Percentiles rank a stretch among this genome's conserved stretches.
Evolutionary conservation across 768 basidiomycete species (phyloP).

Genomic region (Agrocybe chaxingu): DNA sequence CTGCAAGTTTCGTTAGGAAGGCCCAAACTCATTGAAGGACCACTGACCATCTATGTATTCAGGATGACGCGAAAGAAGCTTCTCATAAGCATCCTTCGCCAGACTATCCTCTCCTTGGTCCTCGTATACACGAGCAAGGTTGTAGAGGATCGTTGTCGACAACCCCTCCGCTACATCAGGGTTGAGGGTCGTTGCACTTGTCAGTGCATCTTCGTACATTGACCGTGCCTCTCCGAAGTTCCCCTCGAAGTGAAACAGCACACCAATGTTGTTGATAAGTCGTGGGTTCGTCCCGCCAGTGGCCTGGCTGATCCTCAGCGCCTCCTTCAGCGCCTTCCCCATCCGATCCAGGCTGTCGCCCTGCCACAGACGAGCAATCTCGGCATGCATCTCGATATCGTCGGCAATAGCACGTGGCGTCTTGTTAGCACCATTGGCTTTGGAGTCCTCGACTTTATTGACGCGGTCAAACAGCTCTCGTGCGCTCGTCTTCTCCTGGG

Average conservation of each 20-base stretch:
- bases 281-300: conserved; percentile 55
- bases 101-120: conserved; percentile 68
- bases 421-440: conserved; percentile 39
- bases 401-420: conserved; percentile 56
- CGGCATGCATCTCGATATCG: conserved; percentile 87
- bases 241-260: conserved; percentile 68
- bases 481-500: conserved; percentile 69
- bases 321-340: conserved; percentile 69
- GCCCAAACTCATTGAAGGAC: not conserved
- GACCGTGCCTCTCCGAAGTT: conserved; percentile 50
- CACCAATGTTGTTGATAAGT: conserved; percentile 79
- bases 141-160: conserved; percentile 85
- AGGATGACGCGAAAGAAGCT: conserved; percentile 84
- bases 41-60: conserved; percentile 92
- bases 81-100: conserved; percentile 85
- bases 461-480: conserved; percentile 82
- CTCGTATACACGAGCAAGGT: conserved; percentile 90
- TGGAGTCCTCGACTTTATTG: conserved; percentile 56
- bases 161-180: conserved; percentile 58
- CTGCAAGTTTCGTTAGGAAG: conserved; percentile 35
- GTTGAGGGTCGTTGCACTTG: conserved; percentile 43
- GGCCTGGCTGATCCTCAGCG: conserved; percentile 59
- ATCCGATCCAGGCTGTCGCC: conserved; percentile 75
- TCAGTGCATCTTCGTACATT: conserved; percentile 75
- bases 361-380: conserved; percentile 88